Base-by-base conservation (phyloP, 306 rosid genomes). In the Cicer judaicum region DNA sequence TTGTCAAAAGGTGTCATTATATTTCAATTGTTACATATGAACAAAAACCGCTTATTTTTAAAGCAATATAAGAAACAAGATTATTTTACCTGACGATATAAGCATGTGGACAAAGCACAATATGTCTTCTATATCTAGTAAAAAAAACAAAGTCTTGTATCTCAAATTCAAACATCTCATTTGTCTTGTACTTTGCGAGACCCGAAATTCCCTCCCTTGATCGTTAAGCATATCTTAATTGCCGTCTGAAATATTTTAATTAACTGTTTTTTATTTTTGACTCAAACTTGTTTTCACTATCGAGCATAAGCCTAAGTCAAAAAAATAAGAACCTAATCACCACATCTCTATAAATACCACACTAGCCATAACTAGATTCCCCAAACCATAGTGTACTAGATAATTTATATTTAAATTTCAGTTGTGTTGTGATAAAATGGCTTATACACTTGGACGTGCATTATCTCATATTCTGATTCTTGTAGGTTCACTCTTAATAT, bases 281-380 rank as follows among this genome's bases (percentile, higher is more conserved):
- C 36, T 29, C 5, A 29, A 53, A 70, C 47, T 9, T 7, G 13
- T 73, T 40, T 38, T 42, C 16, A 57, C 38, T 70, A 29, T 16
- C 4, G 0, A 29, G 4, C 36, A 29, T 29, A 29, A 24, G 5
- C 36, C 36, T 29, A 29, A 29, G 36, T 29, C 36, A 29, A 29
- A 29, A 29, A 29, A 29, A 29, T 49, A 19, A 53, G 8, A 63
- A 64, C 15, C 62, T 9, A 19, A 5, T 64, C 69, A 24, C 9
- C 3, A 12, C 2, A 65, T 74, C 62, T 79, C 78, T 83, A 83
- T 83, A 83, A 75, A 83, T 83, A 70, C 78, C 83, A 55, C 14
- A 47, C 57, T 48, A 5, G 5, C 49, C 78, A 63, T 15, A 21
- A 44, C 73, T 50, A 44, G 14, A 34, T 75, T 70, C 68, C 42